phyloP scores from a whole-genome alignment of 441 rosid genomes.

The Populus tomentosa region DNA sequence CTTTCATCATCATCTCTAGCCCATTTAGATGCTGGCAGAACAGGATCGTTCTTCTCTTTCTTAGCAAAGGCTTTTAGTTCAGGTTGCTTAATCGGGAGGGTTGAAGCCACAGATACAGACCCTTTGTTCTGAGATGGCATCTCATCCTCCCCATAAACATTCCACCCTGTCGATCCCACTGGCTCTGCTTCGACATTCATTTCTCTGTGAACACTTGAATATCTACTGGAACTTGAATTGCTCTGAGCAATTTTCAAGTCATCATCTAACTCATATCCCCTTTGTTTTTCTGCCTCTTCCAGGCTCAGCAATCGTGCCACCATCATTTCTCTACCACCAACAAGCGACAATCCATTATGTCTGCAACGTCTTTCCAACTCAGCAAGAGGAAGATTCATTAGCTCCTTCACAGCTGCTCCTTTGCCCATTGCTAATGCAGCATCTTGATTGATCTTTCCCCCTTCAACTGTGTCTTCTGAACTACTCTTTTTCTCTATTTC shows the following conservation, averaged over 20 bases:
- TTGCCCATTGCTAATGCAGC: slow-evolving; percentile 95
- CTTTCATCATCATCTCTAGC: slow-evolving; percentile 89
- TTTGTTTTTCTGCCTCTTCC: slow-evolving; percentile 94
- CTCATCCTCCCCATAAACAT: slow-evolving; percentile 47
- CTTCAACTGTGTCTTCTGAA: slow-evolving; percentile 44
- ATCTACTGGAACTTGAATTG: slow-evolving; percentile 45
- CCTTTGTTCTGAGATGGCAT: slow-evolving; percentile 34
- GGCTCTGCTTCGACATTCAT: slow-evolving; percentile 46
- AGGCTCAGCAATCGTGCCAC: slow-evolving; percentile 88
- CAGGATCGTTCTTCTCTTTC: slow-evolving; percentile 75
- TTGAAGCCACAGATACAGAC: slow-evolving; percentile 38
- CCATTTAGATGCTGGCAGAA: slow-evolving; percentile 95
- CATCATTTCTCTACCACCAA: slow-evolving; percentile 98
- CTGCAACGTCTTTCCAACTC: slow-evolving; percentile 98
- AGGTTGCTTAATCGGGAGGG: slow-evolving; percentile 56
- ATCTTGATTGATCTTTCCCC: slow-evolving; percentile 64
- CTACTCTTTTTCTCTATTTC: slow-evolving; percentile 64
- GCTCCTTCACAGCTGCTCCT: slow-evolving; percentile 90
- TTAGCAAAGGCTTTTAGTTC: slow-evolving; percentile 57
- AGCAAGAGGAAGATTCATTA: slow-evolving; percentile 80
- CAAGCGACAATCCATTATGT: slow-evolving; percentile 95
- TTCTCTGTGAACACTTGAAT: slow-evolving; percentile 51
- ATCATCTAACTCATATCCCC: slow-evolving; percentile 76
- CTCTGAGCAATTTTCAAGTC: slow-evolving; percentile 57
- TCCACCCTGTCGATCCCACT: slow-evolving; percentile 45